A percentile compares a stretch with the other conserved stretches of the same genome.
Evolutionary conservation across 352 stramenopile species (phyloP).

Genomic region (Phytophthora rubi): DNA sequence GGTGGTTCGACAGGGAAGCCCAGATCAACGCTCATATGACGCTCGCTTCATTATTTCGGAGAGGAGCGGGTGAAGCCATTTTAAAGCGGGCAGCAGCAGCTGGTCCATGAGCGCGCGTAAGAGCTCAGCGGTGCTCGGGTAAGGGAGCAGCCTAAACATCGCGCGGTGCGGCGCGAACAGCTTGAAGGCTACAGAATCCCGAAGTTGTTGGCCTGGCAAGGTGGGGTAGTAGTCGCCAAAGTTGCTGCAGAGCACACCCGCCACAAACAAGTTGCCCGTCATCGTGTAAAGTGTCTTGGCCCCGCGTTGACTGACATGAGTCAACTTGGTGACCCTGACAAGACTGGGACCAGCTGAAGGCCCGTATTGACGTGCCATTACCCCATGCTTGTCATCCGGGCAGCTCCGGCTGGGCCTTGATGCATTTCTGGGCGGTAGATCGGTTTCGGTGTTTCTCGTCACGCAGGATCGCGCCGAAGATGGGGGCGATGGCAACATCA

Average conservation of each 20-base stretch:
- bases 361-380: conserved; percentile 1
- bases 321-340: conserved; percentile 40
- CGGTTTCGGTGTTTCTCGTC: conserved; percentile 30
- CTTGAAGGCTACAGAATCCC: conserved; percentile 50
- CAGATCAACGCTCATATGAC: conserved; percentile 9
- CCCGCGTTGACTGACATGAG: conserved; percentile 25
- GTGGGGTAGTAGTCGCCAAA: conserved; percentile 74
- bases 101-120: conserved; percentile 56
- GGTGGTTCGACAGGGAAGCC: conserved; percentile 15
- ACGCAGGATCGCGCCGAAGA: conserved; percentile 16
- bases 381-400: conserved; percentile 4
- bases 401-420: conserved; percentile 13
- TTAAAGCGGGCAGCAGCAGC: conserved; percentile 53
- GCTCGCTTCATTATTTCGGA: conserved; percentile 13
- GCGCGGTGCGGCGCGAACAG: conserved; percentile 61
- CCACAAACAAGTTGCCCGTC: conserved; percentile 70
- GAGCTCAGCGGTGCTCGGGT: conserved; percentile 43
- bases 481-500: conserved; percentile 29
- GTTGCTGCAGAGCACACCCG: conserved; percentile 78
- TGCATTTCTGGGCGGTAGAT: conserved; percentile 29
- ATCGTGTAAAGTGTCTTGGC: conserved; percentile 73
- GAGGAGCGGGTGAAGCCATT: conserved; percentile 30
- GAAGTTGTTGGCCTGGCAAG: conserved; percentile 34
- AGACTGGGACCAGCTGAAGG: conserved; percentile 11
- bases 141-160: conserved; percentile 59